These are phyloP conservation scores for Crithidia expoeki DNA, from an alignment of 208 protist species.

Conservation along the genomic window DNA sequence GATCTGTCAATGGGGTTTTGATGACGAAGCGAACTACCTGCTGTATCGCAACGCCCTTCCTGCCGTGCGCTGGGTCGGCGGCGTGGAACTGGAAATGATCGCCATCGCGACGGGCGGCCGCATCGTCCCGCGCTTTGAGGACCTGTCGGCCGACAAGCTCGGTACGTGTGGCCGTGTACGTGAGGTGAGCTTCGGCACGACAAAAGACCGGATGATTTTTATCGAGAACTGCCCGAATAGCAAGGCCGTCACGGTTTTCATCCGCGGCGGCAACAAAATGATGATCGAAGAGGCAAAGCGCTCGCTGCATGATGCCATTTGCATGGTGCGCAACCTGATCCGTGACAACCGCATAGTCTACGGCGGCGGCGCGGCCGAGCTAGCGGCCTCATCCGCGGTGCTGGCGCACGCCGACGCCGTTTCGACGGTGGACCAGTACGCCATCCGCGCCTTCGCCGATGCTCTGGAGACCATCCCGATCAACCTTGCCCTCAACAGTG, in stretches of 20 bases:
- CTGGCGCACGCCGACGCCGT: conserved; percentile 92
- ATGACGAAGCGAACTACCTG: conserved; percentile 99
- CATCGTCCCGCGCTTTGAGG: conserved; percentile 99
- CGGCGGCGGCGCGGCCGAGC: conserved; percentile 99
- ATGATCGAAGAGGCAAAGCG: conserved; percentile 99
- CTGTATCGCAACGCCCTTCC: conserved; percentile 98
- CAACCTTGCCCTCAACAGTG: conserved; percentile 99
- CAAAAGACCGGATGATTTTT: conserved; percentile 98
- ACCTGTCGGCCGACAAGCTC: conserved; percentile 98
- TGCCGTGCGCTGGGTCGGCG: conserved; percentile 99
- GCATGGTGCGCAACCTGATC: conserved; percentile 99
- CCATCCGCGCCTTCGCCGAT: conserved; percentile 99
- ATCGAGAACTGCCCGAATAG: conserved; percentile 99
- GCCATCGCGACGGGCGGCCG: conserved; percentile 99
- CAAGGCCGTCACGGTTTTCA: conserved; percentile 99
- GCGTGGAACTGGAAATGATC: conserved; percentile 99
- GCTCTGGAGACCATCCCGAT: conserved; percentile 99
- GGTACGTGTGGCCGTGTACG: conserved; percentile 91
- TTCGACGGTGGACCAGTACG: conserved; percentile 98
- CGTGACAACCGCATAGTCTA: conserved; percentile 99
- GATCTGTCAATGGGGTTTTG: conserved; percentile 99
- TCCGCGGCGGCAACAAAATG: conserved; percentile 99
- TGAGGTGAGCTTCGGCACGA: conserved; percentile 96
- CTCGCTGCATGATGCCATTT: conserved; percentile 99
- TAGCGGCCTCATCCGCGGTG: conserved; percentile 97